phyloP scores from a whole-genome alignment of 371 early-diverging fungal genomes.

The Basidiobolus meristosporus region DNA sequence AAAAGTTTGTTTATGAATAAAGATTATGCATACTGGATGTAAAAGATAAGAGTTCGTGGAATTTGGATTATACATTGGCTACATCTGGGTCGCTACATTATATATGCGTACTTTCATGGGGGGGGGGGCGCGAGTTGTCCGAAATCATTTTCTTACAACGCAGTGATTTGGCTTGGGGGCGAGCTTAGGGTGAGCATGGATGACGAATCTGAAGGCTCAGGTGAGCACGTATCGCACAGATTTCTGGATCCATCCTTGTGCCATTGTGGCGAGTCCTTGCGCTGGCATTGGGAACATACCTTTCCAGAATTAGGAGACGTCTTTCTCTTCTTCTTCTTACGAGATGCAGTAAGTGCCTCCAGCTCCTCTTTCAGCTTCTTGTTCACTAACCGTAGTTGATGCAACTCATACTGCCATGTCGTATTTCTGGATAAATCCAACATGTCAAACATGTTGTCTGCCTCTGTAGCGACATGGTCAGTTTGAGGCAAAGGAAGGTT shows the following conservation, averaged over 20 bases:
- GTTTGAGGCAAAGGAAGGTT: slow-evolving; percentile 5
- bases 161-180: too few relatives aligned
- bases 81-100: too few relatives aligned
- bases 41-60: too few relatives aligned
- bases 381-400: slow-evolving; percentile 20
- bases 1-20: too few relatives aligned
- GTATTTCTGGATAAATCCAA: slow-evolving; percentile 16
- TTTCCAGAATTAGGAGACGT: neutral
- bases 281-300: neutral
- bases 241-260: neutral
- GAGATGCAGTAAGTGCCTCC: slow-evolving; percentile 1
- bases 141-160: too few relatives aligned
- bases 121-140: too few relatives aligned
- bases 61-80: too few relatives aligned
- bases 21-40: too few relatives aligned
- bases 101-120: too few relatives aligned
- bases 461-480: slow-evolving; percentile 4
- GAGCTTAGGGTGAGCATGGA: too few relatives aligned
- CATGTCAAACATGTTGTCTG: slow-evolving; percentile 19
- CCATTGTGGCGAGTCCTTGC: neutral
- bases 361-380: slow-evolving; percentile 16
- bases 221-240: too few relatives aligned
- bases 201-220: too few relatives aligned
- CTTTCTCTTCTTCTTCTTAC: neutral
- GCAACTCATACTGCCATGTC: slow-evolving; percentile 25